Evolutionary conservation across 805 yeast species (phyloP).

Genomic region (Myxozyma sirexii): DNA sequence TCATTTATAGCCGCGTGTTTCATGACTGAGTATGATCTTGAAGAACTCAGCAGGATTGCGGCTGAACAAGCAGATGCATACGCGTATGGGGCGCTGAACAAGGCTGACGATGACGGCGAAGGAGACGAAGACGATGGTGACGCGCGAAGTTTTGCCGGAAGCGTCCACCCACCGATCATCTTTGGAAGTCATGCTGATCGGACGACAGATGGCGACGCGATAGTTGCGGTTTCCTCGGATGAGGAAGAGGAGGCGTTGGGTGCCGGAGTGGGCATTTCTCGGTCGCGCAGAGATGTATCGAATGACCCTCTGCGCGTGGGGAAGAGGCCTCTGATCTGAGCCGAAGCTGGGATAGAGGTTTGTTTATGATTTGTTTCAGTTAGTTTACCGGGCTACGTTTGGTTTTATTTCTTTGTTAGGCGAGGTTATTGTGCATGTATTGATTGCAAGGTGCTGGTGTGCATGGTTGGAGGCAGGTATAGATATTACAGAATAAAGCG

Average conservation of each 20-base stretch:
- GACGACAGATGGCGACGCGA: slow-evolving; percentile 24
- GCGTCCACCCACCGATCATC: slow-evolving; percentile 5
- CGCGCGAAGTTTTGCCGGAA: background rate
- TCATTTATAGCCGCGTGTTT: slow-evolving; percentile 17
- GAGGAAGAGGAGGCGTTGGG: slow-evolving; percentile 23
- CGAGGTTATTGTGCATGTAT: too few species aligned
- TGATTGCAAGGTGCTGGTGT: too few species aligned
- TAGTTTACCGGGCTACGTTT: too few species aligned
- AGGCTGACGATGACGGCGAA: slow-evolving; percentile 13
- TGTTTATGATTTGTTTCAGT: too few species aligned
- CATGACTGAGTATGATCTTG: slow-evolving; percentile 29
- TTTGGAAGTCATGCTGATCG: slow-evolving; percentile 23
- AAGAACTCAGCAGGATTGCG: slow-evolving; percentile 17
- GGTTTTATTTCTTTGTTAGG: too few species aligned
- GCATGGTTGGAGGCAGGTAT: too few species aligned
- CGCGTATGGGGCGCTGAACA: slow-evolving; percentile 1
- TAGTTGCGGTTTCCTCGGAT: slow-evolving; percentile 4
- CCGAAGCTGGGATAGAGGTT: background rate
- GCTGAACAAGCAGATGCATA: slow-evolving; percentile 7
- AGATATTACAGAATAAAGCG: too few species aligned
- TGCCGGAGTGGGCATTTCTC: slow-evolving; percentile 24
- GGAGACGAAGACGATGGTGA: slow-evolving; percentile 13
- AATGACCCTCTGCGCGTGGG: slow-evolving; percentile 10
- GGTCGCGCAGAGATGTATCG: slow-evolving; percentile 3
- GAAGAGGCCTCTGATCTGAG: background rate